Percentiles rank a stretch among this genome's conserved stretches.
Evolutionary conservation across 2,329 filamentous ascomycete genomes (phyloP).

Genomic region (Coniochaeta sp.): DNA sequence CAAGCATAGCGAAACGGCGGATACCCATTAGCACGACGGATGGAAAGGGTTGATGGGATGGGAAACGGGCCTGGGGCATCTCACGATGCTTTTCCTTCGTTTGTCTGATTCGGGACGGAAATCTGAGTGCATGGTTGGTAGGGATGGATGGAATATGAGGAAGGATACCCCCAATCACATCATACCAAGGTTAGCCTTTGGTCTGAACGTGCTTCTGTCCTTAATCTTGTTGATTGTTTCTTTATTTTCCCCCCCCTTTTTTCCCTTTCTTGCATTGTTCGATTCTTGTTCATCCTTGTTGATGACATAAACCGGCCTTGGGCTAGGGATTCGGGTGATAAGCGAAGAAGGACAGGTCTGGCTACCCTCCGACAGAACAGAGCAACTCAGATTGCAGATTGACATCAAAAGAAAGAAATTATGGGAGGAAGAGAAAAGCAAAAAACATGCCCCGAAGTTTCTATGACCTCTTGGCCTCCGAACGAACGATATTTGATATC

Average conservation of each 20-base stretch:
- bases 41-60: background rate
- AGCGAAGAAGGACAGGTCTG: background rate
- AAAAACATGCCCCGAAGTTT: background rate
- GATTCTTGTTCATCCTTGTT: constrained; percentile 3
- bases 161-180: constrained; percentile 15
- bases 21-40: background rate
- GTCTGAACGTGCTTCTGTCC: background rate
- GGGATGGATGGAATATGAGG: constrained; percentile 7
- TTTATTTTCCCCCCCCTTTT: constrained; percentile 3
- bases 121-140: constrained; percentile 8
- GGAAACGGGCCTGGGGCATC: background rate
- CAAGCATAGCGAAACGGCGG: constrained; percentile 2
- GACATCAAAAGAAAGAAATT: constrained; percentile 1
- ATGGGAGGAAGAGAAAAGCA: background rate
- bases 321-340: background rate
- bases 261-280: constrained; percentile 4
- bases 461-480: background rate
- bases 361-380: background rate
- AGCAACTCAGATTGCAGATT: background rate
- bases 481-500: background rate
- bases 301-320: background rate
- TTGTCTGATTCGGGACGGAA: background rate
- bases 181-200: constrained; percentile 7
- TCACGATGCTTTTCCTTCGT: constrained; percentile 1
- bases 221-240: constrained; percentile 4